Percentiles rank a stretch among this genome's conserved stretches.
Evolutionary conservation across 2,329 filamentous ascomycete genomes (phyloP).

Genomic region (Aspergillus vadensis): DNA sequence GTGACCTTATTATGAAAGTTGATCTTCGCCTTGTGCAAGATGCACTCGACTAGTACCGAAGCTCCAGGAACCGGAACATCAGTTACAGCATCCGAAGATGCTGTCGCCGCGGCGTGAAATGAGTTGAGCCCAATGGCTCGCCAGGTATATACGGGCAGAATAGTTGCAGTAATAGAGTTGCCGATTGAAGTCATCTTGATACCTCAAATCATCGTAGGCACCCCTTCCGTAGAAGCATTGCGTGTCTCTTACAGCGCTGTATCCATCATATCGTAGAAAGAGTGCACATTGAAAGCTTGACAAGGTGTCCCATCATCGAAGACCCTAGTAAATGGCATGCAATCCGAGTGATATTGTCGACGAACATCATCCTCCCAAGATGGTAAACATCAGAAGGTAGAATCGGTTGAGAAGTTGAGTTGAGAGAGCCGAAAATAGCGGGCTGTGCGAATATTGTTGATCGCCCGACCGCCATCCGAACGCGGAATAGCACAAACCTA

Average conservation of each 20-base stretch:
- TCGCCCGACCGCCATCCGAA: conserved; percentile 23
- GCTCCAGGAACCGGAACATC: conserved; percentile 63
- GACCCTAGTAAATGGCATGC: background rate
- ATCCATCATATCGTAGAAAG: too few species aligned
- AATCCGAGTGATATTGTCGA: background rate
- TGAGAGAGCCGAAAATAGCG: conserved; percentile 7
- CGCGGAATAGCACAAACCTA: conserved; percentile 14
- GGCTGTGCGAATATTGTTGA: conserved; percentile 15
- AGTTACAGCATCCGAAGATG: conserved; percentile 58
- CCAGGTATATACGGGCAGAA: background rate
- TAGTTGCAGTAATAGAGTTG: background rate
- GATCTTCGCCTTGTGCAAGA: conserved; percentile 74
- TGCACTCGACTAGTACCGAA: conserved; percentile 71
- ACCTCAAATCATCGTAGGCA: background rate
- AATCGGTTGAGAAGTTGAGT: background rate
- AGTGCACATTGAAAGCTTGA: background rate
- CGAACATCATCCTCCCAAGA: too few species aligned
- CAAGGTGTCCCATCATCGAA: background rate
- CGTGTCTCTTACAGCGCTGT: background rate
- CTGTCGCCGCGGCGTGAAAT: conserved; percentile 57
- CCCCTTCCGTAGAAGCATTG: background rate
- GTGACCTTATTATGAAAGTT: conserved; percentile 63
- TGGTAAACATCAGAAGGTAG: background rate
- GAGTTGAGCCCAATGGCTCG: background rate
- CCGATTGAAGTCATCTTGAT: background rate